Conservation (phyloP, 371 early-diverging fungal genomes). For the Mortierella polycephala region DNA sequence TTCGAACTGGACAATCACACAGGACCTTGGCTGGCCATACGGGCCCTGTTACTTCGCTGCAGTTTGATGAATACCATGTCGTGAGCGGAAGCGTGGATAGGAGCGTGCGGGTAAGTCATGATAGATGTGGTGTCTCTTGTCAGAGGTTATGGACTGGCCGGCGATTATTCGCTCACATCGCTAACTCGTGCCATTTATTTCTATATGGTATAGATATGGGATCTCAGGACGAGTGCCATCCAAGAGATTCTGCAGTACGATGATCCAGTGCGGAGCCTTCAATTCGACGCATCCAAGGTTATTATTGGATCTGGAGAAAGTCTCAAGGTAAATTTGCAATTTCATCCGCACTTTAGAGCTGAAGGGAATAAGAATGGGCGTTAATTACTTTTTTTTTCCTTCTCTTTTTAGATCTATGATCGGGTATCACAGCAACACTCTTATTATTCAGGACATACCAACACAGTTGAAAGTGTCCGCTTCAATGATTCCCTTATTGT, state of each 20-base stretch:
- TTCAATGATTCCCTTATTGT: constrained; percentile 63
- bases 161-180: neutral
- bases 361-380: neutral
- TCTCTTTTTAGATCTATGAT: constrained; percentile 63
- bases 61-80: constrained; percentile 83
- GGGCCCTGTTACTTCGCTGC: constrained; percentile 75
- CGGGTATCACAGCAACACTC: constrained; percentile 70
- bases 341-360: neutral
- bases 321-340: constrained; percentile 60
- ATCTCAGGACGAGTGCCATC: constrained; percentile 78
- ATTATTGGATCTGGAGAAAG: constrained; percentile 61
- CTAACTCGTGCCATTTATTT: neutral
- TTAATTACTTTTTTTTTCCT: neutral
- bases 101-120: constrained; percentile 69
- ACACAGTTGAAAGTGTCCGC: constrained; percentile 60
- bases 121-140: no score
- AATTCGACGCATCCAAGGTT: constrained; percentile 68
- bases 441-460: constrained; percentile 60
- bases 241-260: constrained; percentile 70
- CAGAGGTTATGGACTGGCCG: no score
- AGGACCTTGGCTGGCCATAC: constrained; percentile 79
- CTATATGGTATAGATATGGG: constrained; percentile 74
- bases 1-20: constrained; percentile 84
- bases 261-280: constrained; percentile 66
- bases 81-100: constrained; percentile 85